These are phyloP conservation scores for Saturnispora diversa DNA, from an alignment of 805 yeast species.

Conservation along the genomic window DNA sequence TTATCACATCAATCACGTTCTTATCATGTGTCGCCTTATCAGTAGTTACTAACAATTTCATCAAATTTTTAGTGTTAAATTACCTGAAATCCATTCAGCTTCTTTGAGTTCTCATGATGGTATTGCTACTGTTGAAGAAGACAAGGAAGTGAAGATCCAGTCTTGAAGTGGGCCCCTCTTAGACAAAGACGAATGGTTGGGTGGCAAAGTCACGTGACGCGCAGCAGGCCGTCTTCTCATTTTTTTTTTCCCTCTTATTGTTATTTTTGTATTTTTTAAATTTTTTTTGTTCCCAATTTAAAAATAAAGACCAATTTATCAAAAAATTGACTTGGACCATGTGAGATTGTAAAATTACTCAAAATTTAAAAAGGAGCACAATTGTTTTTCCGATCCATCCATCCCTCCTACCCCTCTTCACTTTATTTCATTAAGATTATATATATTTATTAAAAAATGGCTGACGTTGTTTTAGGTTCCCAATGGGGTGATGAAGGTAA, in stretches of 20 bases:
- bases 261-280: neutral
- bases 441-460: constrained; percentile 35
- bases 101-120: constrained; percentile 41
- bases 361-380: too few relatives aligned
- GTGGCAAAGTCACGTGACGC: too few relatives aligned
- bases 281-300: too few relatives aligned
- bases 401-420: too few relatives aligned
- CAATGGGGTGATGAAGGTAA: constrained; percentile 99
- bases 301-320: too few relatives aligned
- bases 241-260: neutral
- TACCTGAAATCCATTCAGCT: constrained; percentile 46
- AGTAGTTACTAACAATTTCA: neutral
- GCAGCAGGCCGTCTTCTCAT: too few relatives aligned
- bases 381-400: too few relatives aligned
- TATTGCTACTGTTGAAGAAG: constrained; percentile 59
- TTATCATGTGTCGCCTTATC: neutral
- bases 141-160: constrained; percentile 49
- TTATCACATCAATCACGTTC: neutral
- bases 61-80: constrained; percentile 39
- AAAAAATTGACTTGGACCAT: too few relatives aligned
- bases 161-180: neutral
- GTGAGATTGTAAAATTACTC: too few relatives aligned
- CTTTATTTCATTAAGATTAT: neutral
- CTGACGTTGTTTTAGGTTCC: constrained; percentile 92
- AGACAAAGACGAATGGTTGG: too few relatives aligned